Evolutionary conservation across 2,329 filamentous ascomycete species (phyloP).

Genomic region (Aureobasidium sp.): DNA sequence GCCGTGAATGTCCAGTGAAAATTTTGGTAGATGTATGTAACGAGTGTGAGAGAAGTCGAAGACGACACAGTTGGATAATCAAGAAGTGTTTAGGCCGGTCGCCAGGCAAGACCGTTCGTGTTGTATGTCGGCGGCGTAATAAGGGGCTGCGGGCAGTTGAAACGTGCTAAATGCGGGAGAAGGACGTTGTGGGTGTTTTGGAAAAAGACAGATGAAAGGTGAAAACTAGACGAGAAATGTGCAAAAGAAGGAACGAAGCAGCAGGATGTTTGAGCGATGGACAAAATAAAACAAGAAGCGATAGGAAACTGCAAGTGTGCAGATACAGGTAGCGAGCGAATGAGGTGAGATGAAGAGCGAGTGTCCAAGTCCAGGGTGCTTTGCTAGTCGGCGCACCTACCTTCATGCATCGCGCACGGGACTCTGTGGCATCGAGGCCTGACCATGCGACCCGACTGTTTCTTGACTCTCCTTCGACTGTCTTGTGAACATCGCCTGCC

Average conservation of each 20-base stretch:
- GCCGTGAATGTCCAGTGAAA: background rate
- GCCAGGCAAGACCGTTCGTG: background rate
- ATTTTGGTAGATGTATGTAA: background rate
- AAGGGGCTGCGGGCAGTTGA: constrained; percentile 9
- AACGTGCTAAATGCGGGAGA: constrained; percentile 10
- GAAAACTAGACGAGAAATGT: background rate
- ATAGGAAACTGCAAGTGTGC: constrained; percentile 2
- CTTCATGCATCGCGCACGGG: constrained; percentile 3
- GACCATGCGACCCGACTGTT: constrained; percentile 1
- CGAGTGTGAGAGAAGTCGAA: constrained; percentile 7
- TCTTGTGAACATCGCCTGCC: background rate
- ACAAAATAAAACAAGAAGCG: constrained; percentile 9
- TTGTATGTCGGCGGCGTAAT: constrained; percentile 11
- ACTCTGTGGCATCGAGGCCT: background rate
- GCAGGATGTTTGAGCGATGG: background rate
- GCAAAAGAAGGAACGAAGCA: background rate
- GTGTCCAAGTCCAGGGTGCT: constrained; percentile 6
- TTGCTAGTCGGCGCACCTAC: constrained; percentile 4
- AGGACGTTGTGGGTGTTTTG: constrained; percentile 11
- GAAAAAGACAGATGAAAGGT: constrained; percentile 8
- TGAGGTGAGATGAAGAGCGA: constrained; percentile 4
- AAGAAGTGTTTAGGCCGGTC: constrained; percentile 6
- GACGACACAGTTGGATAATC: constrained; percentile 3
- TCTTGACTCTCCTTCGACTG: background rate
- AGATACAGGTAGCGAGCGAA: constrained; percentile 7